Evolutionary conservation across 1,284 basidiomycete genomes (phyloP).

Genomic region (Schizophyllum amplum): DNA sequence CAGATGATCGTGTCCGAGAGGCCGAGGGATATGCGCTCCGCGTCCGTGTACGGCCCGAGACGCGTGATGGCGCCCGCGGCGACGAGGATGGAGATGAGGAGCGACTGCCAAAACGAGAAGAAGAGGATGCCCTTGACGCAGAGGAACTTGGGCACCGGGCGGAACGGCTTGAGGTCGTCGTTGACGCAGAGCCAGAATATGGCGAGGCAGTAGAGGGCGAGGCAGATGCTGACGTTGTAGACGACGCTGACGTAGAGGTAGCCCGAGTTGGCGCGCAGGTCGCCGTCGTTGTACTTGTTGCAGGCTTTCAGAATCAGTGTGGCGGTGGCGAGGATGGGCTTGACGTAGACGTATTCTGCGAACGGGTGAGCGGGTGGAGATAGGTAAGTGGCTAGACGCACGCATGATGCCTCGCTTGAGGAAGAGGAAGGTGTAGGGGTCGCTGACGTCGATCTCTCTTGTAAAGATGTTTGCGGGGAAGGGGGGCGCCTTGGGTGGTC

Average conservation of each 20-base stretch:
- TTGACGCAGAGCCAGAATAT: slow-evolving; percentile 92
- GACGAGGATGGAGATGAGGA: slow-evolving; percentile 84
- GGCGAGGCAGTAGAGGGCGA: slow-evolving; percentile 81
- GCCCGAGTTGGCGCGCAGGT: slow-evolving; percentile 76
- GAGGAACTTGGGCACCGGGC: slow-evolving; percentile 88
- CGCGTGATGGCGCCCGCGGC: slow-evolving; percentile 69
- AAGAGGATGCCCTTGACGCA: slow-evolving; percentile 98
- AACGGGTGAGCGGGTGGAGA: slow-evolving; percentile 2
- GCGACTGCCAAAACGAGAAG: slow-evolving; percentile 97
- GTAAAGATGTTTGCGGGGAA: slow-evolving; percentile 80
- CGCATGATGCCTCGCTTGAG: slow-evolving; percentile 93
- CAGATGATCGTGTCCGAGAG: slow-evolving; percentile 89
- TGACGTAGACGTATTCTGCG: slow-evolving; percentile 94
- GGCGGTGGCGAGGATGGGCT: slow-evolving; percentile 80
- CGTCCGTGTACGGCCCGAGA: slow-evolving; percentile 83
- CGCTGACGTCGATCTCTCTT: slow-evolving; percentile 80
- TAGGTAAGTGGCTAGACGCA: slow-evolving; percentile 32
- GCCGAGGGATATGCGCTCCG: slow-evolving; percentile 86
- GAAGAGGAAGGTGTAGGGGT: slow-evolving; percentile 90
- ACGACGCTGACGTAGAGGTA: slow-evolving; percentile 89
- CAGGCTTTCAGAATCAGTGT: slow-evolving; percentile 83
- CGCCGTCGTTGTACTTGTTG: slow-evolving; percentile 88
- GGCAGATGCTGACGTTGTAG: slow-evolving; percentile 68
- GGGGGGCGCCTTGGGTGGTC: slow-evolving; percentile 79
- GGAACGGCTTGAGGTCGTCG: slow-evolving; percentile 82